Conservation (phyloP, 805 yeast genomes). For the Cyberlindnera mycetangii region DNA sequence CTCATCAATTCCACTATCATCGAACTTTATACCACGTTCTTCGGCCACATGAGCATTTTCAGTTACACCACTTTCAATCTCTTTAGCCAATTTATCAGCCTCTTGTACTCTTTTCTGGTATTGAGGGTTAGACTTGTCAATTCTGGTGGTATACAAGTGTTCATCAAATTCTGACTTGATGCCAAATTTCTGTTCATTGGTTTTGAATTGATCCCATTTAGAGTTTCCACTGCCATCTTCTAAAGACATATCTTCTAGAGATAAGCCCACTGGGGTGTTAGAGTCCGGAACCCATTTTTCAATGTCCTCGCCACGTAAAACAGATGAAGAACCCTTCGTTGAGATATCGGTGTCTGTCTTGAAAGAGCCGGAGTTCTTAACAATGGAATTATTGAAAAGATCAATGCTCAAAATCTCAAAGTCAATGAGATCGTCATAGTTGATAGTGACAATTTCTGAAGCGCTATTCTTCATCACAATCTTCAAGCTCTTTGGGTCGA, state of each 20-base stretch:
- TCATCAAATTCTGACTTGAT: conserved; percentile 81
- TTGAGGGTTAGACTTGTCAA: conserved; percentile 69
- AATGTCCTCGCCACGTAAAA: conserved; percentile 56
- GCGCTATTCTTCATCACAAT: conserved; percentile 31
- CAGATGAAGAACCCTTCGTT: conserved; percentile 20
- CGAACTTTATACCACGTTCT: conserved; percentile 77
- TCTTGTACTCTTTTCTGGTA: conserved; percentile 58
- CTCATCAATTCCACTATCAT: conserved; percentile 88
- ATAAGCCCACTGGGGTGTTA: conserved; percentile 13
- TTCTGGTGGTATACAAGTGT: conserved; percentile 78
- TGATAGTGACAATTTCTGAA: conserved; percentile 24
- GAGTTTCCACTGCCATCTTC: conserved; percentile 35
- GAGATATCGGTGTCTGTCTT: conserved; percentile 82
- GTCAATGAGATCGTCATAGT: conserved; percentile 37
- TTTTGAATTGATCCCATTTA: conserved; percentile 92
- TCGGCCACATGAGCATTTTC: conserved; percentile 85
- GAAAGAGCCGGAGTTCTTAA: conserved; percentile 39
- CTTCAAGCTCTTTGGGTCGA: conserved; percentile 45
- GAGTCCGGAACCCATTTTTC: conserved; percentile 82
- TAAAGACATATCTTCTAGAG: conserved; percentile 28
- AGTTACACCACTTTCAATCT: conserved; percentile 64
- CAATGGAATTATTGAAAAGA: conserved; percentile 20
- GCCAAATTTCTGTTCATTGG: conserved; percentile 87
- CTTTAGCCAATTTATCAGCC: conserved; percentile 80
- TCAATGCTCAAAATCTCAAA: conserved; percentile 36